Conservation (phyloP, 805 yeast species). For the Myxozyma udenii region DNA sequence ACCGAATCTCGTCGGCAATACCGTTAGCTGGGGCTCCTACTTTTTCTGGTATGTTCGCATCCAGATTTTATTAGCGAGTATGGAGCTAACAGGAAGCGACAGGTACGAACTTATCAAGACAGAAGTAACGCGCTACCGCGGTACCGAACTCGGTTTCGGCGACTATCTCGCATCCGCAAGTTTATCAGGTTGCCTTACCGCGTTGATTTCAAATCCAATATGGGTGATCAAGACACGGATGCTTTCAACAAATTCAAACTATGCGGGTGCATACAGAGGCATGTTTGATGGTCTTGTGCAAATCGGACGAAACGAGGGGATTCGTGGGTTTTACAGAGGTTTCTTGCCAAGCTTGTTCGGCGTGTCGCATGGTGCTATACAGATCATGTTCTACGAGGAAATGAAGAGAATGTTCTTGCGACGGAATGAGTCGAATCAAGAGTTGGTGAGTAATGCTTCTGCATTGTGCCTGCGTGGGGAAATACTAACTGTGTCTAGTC, state of each 20-base stretch:
- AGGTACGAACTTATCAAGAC: slow-evolving; percentile 25
- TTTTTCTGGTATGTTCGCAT: slow-evolving; percentile 65
- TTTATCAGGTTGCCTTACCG: slow-evolving; percentile 71
- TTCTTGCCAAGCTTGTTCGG: slow-evolving; percentile 70
- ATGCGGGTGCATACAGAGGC: slow-evolving; percentile 56
- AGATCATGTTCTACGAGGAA: slow-evolving; percentile 80
- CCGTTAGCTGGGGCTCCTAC: slow-evolving; percentile 85
- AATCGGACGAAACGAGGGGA: slow-evolving; percentile 56
- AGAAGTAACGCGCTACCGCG: background rate
- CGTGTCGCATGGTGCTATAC: slow-evolving; percentile 86
- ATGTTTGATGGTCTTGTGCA: slow-evolving; percentile 52
- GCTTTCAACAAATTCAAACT: slow-evolving; percentile 39
- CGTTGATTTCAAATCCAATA: slow-evolving; percentile 81
- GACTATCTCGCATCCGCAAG: slow-evolving; percentile 57
- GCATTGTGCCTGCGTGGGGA: background rate
- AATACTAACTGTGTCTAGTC: slow-evolving; percentile 29
- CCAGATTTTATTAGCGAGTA: background rate
- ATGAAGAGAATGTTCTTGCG: slow-evolving; percentile 45
- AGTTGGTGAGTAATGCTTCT: slow-evolving; percentile 5
- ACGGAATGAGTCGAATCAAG: background rate
- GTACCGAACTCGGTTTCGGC: slow-evolving; percentile 41
- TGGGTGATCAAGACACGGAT: slow-evolving; percentile 95
- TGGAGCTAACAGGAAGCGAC: background rate
- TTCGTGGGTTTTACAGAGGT: slow-evolving; percentile 67
- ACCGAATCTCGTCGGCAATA: slow-evolving; percentile 79